Conservation (phyloP, 768 basidiomycete species). For the Suillus luteus region DNA sequence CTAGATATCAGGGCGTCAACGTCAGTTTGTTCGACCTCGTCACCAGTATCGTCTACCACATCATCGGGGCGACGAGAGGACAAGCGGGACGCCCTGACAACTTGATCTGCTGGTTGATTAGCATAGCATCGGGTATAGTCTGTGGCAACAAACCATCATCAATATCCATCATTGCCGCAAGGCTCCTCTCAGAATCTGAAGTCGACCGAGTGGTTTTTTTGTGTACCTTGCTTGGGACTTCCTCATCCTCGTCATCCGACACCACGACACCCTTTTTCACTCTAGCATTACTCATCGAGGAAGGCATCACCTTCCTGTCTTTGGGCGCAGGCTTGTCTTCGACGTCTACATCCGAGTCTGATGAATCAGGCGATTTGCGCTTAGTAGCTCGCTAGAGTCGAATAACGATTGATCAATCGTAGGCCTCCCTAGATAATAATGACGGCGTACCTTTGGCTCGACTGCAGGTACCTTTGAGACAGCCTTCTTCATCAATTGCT, state of each 20-base stretch:
- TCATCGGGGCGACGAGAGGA: slow-evolving; percentile 23
- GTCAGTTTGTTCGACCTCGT: slow-evolving; percentile 32
- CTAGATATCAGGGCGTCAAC: slow-evolving; percentile 30
- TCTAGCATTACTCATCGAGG: slow-evolving; percentile 26
- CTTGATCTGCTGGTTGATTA: slow-evolving; percentile 24
- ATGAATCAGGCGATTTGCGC: slow-evolving; percentile 46
- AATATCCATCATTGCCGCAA: slow-evolving; percentile 73
- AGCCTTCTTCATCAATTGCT: neutral
- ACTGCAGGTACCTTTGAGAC: slow-evolving; percentile 5
- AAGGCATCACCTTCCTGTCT: slow-evolving; percentile 15
- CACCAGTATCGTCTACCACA: slow-evolving; percentile 30
- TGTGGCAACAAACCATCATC: slow-evolving; percentile 59
- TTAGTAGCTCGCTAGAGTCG: slow-evolving; percentile 36
- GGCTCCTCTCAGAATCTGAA: slow-evolving; percentile 46
- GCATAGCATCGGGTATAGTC: slow-evolving; percentile 13
- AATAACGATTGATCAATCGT: slow-evolving; percentile 16
- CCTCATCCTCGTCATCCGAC: slow-evolving; percentile 63
- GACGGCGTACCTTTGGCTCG: slow-evolving; percentile 12
- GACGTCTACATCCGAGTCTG: slow-evolving; percentile 35
- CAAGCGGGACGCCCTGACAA: slow-evolving; percentile 27
- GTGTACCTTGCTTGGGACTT: slow-evolving; percentile 26
- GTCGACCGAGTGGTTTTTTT: slow-evolving; percentile 34
- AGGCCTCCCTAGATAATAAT: neutral
- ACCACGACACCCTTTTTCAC: slow-evolving; percentile 51
- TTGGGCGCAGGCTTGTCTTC: slow-evolving; percentile 11